A percentile compares a stretch with the other conserved stretches of the same genome.
Evolutionary conservation across 2,329 filamentous ascomycete genomes (phyloP).

Genomic region (Botrytis hyacinthi): DNA sequence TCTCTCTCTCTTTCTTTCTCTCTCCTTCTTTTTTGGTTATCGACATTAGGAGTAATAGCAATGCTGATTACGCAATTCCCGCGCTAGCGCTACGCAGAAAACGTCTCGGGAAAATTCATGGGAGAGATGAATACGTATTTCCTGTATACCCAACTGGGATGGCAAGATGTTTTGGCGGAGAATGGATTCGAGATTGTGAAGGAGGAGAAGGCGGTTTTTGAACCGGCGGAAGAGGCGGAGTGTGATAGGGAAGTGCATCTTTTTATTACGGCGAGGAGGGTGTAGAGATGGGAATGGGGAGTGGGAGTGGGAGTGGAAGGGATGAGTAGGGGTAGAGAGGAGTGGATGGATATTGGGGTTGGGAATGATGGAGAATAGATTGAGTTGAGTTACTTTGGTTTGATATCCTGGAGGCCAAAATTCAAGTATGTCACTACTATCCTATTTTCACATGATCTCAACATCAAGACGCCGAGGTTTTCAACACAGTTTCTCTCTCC

Average conservation of each 20-base stretch:
- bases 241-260: not conserved
- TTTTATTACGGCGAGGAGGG: not conserved
- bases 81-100: not conserved
- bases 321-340: accelerated
- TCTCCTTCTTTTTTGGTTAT: not conserved
- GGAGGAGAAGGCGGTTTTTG: not conserved
- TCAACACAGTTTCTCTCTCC: not conserved
- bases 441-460: not conserved
- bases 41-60: not conserved
- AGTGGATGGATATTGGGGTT: no score
- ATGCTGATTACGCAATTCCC: not conserved
- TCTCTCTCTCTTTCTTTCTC: no score
- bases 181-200: slow-evolving; percentile 3
- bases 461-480: not conserved
- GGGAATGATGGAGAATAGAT: no score
- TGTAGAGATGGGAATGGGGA: not conserved
- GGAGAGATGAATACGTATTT: not conserved
- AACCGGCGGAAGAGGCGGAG: not conserved
- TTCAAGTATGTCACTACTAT: no score
- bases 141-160: not conserved
- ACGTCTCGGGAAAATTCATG: not conserved
- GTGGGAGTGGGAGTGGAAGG: not conserved
- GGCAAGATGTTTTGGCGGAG: not conserved
- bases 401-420: no score
- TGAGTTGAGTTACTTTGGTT: no score